phyloP scores from a whole-genome alignment of 768 basidiomycete species.

The Leccinum uliginosum region DNA sequence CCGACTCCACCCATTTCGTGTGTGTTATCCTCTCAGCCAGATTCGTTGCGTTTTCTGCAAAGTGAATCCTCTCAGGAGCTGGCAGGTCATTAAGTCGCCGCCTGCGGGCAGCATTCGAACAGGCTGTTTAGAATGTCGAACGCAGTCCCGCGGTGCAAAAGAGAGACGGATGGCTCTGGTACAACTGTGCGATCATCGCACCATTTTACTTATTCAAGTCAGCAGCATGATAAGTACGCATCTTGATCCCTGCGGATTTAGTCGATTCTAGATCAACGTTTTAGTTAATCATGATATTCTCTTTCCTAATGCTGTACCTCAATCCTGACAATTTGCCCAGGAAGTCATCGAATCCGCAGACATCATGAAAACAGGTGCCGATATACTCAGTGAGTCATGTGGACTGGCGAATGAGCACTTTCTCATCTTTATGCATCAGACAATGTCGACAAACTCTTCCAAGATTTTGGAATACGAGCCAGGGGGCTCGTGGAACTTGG shows the following conservation, averaged over 20 bases:
- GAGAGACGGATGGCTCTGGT: slow-evolving; percentile 41
- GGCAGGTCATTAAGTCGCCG: no score
- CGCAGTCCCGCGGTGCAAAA: slow-evolving; percentile 25
- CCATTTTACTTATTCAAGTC: slow-evolving; percentile 45
- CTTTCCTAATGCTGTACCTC: neutral
- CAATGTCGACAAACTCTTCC: slow-evolving; percentile 45
- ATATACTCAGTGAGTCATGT: slow-evolving; percentile 41
- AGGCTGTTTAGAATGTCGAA: no score
- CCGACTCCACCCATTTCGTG: no score
- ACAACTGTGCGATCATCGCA: slow-evolving; percentile 40
- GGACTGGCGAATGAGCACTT: neutral
- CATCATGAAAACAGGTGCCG: slow-evolving; percentile 43
- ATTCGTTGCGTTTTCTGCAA: no score
- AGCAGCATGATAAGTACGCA: slow-evolving; percentile 43
- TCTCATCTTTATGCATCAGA: slow-evolving; percentile 25
- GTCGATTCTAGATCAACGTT: neutral
- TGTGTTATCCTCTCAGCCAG: no score
- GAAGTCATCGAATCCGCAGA: slow-evolving; percentile 41
- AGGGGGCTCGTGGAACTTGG: slow-evolving; percentile 44
- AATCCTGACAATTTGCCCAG: slow-evolving; percentile 24
- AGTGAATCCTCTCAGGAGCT: no score
- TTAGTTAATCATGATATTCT: slow-evolving; percentile 27
- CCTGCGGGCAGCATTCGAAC: no score
- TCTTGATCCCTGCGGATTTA: neutral
- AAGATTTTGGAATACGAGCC: slow-evolving; percentile 41